Evolutionary conservation across 805 yeast species (phyloP).

Genomic region (Candida manassasensis): DNA sequence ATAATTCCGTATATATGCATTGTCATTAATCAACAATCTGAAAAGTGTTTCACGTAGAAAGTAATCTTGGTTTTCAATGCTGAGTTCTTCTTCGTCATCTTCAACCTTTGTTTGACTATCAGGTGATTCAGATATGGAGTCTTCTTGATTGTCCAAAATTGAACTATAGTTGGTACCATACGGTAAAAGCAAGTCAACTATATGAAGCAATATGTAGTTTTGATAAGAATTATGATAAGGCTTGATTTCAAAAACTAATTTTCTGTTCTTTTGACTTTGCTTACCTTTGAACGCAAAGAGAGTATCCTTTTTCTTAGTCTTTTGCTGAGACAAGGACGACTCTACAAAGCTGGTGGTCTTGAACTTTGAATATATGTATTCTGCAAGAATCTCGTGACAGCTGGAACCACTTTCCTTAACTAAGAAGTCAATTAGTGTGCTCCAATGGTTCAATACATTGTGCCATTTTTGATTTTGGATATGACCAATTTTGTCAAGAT

Average conservation of each 20-base stretch:
- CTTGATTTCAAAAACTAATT: slow-evolving; percentile 12
- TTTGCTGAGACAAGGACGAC: background rate
- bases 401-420: slow-evolving; percentile 34
- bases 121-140: slow-evolving; percentile 4
- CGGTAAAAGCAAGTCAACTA: slow-evolving; percentile 29
- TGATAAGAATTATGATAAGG: slow-evolving; percentile 35
- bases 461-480: slow-evolving; percentile 31
- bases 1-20: slow-evolving; percentile 31
- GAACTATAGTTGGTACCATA: slow-evolving; percentile 32
- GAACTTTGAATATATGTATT: slow-evolving; percentile 27
- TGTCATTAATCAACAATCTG: slow-evolving; percentile 28
- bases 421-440: slow-evolving; percentile 23
- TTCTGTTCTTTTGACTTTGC: slow-evolving; percentile 6
- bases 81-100: slow-evolving; percentile 17
- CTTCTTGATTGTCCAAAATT: slow-evolving; percentile 10
- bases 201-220: slow-evolving; percentile 22
- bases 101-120: slow-evolving; percentile 10
- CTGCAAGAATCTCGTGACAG: slow-evolving; percentile 33
- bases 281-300: background rate
- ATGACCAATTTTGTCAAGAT: slow-evolving; percentile 11
- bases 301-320: background rate
- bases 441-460: slow-evolving; percentile 25
- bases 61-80: slow-evolving; percentile 16
- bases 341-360: slow-evolving; percentile 8
- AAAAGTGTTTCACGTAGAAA: slow-evolving; percentile 28